Conservation (phyloP, 441 rosid genomes). For the Pelargonium citronellum region DNA sequence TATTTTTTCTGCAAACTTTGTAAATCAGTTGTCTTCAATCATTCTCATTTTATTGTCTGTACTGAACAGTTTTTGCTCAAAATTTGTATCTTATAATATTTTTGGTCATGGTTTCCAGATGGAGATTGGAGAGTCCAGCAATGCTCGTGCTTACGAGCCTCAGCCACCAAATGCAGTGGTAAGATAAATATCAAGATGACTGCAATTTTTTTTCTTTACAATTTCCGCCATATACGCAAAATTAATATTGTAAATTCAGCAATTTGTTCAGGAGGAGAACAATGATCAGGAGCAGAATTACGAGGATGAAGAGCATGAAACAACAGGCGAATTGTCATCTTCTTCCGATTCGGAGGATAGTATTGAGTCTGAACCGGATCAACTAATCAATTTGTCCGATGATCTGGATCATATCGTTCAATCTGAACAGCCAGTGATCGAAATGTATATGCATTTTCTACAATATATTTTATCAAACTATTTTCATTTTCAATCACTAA, state of each 20-base stretch:
- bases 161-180: slow-evolving; percentile 2
- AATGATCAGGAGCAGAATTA: neutral
- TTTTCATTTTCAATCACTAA: too few relatives aligned
- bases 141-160: neutral
- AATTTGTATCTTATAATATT: too few relatives aligned
- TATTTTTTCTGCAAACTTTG: neutral
- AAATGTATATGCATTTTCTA: neutral
- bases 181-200: neutral
- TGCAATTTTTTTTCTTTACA: too few relatives aligned
- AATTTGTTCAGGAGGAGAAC: neutral
- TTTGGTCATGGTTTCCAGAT: neutral
- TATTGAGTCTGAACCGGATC: slow-evolving; percentile 5
- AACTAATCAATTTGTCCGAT: neutral
- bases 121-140: slow-evolving; percentile 4
- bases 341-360: slow-evolving; percentile 19
- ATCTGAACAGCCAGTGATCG: neutral
- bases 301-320: slow-evolving; percentile 12
- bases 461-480: too few relatives aligned
- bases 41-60: too few relatives aligned
- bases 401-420: neutral
- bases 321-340: slow-evolving; percentile 13
- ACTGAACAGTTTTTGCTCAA: too few relatives aligned
- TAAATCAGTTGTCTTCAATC: neutral
- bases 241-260: neutral
- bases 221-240: neutral